Evolutionary conservation across 192 early-diverging fungal species (phyloP).

Genomic region (Polychytrium aggregatum): DNA sequence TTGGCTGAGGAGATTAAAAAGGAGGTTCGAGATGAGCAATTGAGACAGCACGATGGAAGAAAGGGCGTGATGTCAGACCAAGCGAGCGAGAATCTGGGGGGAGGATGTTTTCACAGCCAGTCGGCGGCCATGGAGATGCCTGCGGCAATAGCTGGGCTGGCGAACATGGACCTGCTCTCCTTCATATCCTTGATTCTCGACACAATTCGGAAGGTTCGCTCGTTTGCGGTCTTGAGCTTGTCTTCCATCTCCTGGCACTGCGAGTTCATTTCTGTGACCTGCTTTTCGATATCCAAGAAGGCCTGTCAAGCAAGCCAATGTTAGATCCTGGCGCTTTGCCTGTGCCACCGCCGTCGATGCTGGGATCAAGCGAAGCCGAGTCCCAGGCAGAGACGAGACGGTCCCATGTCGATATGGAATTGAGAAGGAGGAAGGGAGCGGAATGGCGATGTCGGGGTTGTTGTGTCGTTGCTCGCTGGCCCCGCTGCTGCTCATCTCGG

Average conservation of each 20-base stretch:
- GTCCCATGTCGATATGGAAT: too few species aligned
- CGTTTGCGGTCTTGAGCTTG: constrained; percentile 38
- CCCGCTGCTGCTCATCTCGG: not conserved
- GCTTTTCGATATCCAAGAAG: constrained; percentile 43
- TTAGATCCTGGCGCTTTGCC: too few species aligned
- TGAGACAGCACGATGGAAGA: not conserved
- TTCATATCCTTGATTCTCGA: constrained; percentile 55
- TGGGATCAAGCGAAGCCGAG: too few species aligned
- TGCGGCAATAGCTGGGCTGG: not conserved
- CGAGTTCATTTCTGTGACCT: constrained; percentile 46
- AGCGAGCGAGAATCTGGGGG: too few species aligned
- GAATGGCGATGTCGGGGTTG: too few species aligned
- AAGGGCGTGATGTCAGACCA: not conserved
- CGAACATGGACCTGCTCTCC: constrained; percentile 43
- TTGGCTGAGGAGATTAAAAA: constrained; percentile 19
- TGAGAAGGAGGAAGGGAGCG: too few species aligned
- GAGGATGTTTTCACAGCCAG: too few species aligned
- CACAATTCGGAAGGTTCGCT: constrained; percentile 48
- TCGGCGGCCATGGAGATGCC: not conserved
- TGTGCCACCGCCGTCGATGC: too few species aligned
- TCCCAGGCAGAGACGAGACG: too few species aligned
- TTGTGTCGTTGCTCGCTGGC: too few species aligned
- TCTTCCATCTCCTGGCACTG: constrained; percentile 49
- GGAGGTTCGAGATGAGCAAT: not conserved
- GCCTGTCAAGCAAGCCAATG: too few species aligned